Percentiles rank a stretch among this genome's conserved stretches.
These are phyloP conservation scores for Umbilicaria muhlenbergii DNA, from an alignment of 495 filamentous ascomycete species.

Conservation along the genomic window DNA sequence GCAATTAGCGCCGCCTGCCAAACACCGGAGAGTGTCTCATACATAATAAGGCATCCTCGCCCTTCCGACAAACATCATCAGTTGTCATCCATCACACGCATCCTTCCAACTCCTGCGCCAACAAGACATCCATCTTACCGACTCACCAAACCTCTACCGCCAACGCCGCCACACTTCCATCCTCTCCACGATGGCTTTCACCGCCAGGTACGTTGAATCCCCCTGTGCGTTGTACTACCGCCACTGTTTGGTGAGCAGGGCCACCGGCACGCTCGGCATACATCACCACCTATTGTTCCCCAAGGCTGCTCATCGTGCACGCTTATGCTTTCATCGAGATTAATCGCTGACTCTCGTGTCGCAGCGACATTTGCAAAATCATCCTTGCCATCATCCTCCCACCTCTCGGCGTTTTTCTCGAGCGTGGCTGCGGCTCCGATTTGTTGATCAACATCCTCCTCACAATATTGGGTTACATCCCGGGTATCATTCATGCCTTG, in stretches of 20 bases:
- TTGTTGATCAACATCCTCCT: slow-evolving; percentile 78
- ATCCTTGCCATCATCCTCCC: slow-evolving; percentile 76
- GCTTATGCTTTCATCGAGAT: neutral
- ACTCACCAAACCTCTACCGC: neutral
- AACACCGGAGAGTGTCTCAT: too few species aligned
- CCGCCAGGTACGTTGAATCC: slow-evolving; percentile 37
- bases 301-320: too few species aligned
- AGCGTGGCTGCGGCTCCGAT: slow-evolving; percentile 70
- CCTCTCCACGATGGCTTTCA: slow-evolving; percentile 41
- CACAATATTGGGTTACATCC: slow-evolving; percentile 69
- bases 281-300: too few species aligned
- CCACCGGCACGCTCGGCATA: too few species aligned
- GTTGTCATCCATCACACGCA: too few species aligned
- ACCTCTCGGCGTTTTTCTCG: slow-evolving; percentile 82
- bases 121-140: too few species aligned
- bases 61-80: too few species aligned
- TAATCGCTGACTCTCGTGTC: neutral
- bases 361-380: slow-evolving; percentile 84
- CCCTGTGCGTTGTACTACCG: neutral
- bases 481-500: slow-evolving; percentile 61
- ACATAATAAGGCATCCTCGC: too few species aligned
- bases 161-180: neutral
- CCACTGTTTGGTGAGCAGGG: too few species aligned
- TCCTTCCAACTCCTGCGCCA: too few species aligned
- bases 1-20: too few species aligned